phyloP scores from a whole-genome alignment of 805 yeast species.

The Blastobotrys mokoenaii region DNA sequence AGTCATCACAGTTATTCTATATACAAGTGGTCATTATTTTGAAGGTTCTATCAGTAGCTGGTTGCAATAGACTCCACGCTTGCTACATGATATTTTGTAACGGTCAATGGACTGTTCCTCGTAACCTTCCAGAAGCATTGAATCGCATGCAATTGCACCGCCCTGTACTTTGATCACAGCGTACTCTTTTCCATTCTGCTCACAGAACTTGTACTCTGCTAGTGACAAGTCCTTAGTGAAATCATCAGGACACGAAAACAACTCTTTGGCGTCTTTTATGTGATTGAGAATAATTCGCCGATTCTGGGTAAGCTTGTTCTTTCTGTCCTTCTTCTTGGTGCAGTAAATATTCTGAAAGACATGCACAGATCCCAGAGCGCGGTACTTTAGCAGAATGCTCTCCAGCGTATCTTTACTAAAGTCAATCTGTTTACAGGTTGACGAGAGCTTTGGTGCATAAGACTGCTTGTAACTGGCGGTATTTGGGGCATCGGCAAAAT shows the following conservation, averaged over 20 bases:
- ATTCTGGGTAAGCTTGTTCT: neutral
- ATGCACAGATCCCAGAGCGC: slow-evolving; percentile 12
- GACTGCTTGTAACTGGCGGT: slow-evolving; percentile 24
- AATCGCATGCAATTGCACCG: slow-evolving; percentile 2
- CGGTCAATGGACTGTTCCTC: neutral
- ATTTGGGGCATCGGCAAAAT: neutral
- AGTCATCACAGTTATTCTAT: no score
- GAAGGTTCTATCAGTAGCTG: neutral
- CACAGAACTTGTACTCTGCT: slow-evolving; percentile 5
- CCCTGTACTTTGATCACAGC: slow-evolving; percentile 4
- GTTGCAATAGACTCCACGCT: neutral
- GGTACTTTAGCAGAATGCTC: slow-evolving; percentile 16
- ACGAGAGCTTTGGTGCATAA: slow-evolving; percentile 49
- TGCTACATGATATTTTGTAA: neutral
- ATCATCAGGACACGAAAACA: neutral
- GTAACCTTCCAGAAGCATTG: slow-evolving; percentile 7
- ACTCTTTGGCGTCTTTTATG: slow-evolving; percentile 3
- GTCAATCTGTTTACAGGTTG: slow-evolving; percentile 34
- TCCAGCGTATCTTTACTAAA: slow-evolving; percentile 42
- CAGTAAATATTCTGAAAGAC: slow-evolving; percentile 8
- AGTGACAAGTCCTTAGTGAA: neutral
- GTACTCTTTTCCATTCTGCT: neutral
- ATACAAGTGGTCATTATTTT: neutral
- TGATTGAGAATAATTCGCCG: neutral
- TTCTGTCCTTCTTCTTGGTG: neutral